Evolutionary conservation across 805 yeast species (phyloP).

Genomic region (Huiozyma sinensis): DNA sequence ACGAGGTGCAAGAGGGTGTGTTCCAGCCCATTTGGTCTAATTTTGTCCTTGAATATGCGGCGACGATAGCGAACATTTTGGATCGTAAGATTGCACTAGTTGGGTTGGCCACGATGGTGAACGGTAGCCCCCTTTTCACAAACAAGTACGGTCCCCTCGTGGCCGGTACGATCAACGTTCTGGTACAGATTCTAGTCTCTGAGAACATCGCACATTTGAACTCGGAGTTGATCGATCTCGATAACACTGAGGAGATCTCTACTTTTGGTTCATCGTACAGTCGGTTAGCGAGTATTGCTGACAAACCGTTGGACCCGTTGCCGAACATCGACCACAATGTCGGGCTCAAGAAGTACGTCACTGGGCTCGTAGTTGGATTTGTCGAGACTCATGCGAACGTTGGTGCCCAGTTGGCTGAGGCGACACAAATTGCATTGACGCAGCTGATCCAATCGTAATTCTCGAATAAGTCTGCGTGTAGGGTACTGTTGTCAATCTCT

Average conservation of each 20-base stretch:
- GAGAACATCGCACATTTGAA: constrained; percentile 31
- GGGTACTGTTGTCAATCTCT: neutral
- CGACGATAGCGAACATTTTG: constrained; percentile 37
- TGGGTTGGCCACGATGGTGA: constrained; percentile 41
- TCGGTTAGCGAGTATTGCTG: constrained; percentile 52
- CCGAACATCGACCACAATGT: constrained; percentile 33
- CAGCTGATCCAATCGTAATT: neutral
- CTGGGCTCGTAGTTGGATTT: neutral
- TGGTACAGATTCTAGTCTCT: constrained; percentile 31
- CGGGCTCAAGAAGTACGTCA: constrained; percentile 18
- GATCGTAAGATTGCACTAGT: constrained; percentile 46
- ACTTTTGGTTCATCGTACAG: constrained; percentile 84
- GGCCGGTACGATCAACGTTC: constrained; percentile 33
- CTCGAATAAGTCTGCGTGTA: neutral
- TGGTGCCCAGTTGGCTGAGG: constrained; percentile 18
- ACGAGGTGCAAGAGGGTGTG: constrained; percentile 55
- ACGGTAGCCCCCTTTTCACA: constrained; percentile 25
- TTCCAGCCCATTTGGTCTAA: constrained; percentile 40
- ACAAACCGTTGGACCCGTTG: constrained; percentile 61
- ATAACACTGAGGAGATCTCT: constrained; percentile 58
- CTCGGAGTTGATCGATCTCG: constrained; percentile 30
- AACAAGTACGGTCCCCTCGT: constrained; percentile 34
- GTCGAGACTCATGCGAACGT: neutral
- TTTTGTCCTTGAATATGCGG: constrained; percentile 33
- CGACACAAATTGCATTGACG: constrained; percentile 18